Evolutionary conservation across 2,329 filamentous ascomycete genomes (phyloP).

Genomic region (Elsinoe batatas): DNA sequence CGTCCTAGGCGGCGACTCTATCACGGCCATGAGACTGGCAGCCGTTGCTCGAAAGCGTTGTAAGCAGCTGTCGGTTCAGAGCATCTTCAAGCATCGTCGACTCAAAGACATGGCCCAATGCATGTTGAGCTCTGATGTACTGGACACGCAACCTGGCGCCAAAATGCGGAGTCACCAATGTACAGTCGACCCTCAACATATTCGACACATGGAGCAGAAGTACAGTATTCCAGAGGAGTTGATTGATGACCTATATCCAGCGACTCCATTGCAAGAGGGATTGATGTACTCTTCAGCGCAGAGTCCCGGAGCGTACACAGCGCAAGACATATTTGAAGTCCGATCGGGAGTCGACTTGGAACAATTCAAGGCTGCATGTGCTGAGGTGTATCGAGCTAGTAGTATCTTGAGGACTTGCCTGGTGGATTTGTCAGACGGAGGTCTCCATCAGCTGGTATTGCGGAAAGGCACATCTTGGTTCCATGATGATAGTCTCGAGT

Average conservation of each 20-base stretch:
- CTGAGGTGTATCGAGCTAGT: neutral
- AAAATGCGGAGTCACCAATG: no score
- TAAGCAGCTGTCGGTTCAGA: slow-evolving; percentile 27
- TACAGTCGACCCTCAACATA: slow-evolving; percentile 16
- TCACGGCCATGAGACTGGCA: slow-evolving; percentile 25
- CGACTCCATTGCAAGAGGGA: slow-evolving; percentile 76
- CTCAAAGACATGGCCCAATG: neutral
- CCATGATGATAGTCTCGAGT: neutral
- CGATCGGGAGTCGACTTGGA: slow-evolving; percentile 24
- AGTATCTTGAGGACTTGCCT: neutral
- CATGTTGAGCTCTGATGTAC: slow-evolving; percentile 12
- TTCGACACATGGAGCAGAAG: slow-evolving; percentile 20
- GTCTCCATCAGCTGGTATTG: neutral
- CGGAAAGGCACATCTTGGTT: no score
- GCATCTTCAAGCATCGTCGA: neutral
- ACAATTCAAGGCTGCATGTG: slow-evolving; percentile 30
- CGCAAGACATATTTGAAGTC: slow-evolving; percentile 29
- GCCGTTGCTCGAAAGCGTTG: slow-evolving; percentile 44
- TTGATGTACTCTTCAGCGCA: slow-evolving; percentile 65
- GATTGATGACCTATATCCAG: slow-evolving; percentile 68
- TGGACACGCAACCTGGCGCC: no score
- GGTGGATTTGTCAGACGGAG: neutral
- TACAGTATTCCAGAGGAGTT: slow-evolving; percentile 24
- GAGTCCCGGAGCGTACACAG: slow-evolving; percentile 30
- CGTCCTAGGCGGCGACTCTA: neutral